phyloP scores from a whole-genome alignment of 176 grass and related monocot genomes.

The maize (Zea mays) region Zm-B73-REFERENCE-NAM-5.0 NC_050096.1:254267501-254268000 shows the following conservation, averaged over 20 bases:
- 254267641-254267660: constrained; percentile 18
- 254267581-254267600: constrained; percentile 29
- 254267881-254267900: not conserved
- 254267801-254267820: constrained; percentile 7
- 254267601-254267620: constrained; percentile 6
- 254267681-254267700: not conserved
- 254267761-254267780: constrained; percentile 14
- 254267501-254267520: not conserved
- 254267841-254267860: constrained; percentile 21
- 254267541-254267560: constrained; percentile 6
- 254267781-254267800: constrained; percentile 20
- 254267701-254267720: constrained; percentile 3
- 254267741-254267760: constrained; percentile 7
- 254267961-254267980: constrained; percentile 1
- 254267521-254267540: constrained; percentile 15
- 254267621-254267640: not conserved
- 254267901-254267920: constrained; percentile 2
- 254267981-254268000: not conserved
- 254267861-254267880: not conserved
- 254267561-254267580: not conserved
- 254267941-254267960: constrained; percentile 3
- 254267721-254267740: not conserved
- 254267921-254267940: constrained; percentile 16
- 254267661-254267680: not conserved
- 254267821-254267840: constrained; percentile 26